Evolutionary conservation across 2,329 filamentous ascomycete genomes (phyloP).

Genomic region (Arthrobotrys megalospora): DNA sequence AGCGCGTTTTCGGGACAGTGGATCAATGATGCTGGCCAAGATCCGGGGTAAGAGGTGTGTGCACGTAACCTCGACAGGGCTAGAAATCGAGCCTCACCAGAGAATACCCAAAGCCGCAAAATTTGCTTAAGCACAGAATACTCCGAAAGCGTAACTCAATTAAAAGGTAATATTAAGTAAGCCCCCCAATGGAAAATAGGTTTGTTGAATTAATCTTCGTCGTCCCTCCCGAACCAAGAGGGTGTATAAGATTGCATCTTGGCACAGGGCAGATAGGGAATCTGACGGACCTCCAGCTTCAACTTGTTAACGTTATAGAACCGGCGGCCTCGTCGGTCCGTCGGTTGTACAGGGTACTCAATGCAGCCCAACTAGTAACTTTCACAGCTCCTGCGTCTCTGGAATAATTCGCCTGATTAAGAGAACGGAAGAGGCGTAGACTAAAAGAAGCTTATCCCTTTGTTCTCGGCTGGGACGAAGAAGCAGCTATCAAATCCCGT

Average conservation of each 20-base stretch:
- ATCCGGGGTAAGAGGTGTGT: conserved; percentile 54
- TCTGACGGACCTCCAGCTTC: conserved; percentile 20
- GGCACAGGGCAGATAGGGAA: conserved; percentile 40
- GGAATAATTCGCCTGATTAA: conserved; percentile 58
- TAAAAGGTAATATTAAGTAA: background rate
- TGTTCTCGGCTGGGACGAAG: conserved; percentile 21
- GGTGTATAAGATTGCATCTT: conserved; percentile 20
- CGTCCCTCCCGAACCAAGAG: background rate
- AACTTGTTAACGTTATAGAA: conserved; percentile 52
- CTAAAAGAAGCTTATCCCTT: conserved; percentile 39
- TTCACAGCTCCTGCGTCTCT: background rate
- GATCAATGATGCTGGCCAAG: conserved; percentile 54
- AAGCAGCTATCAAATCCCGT: conserved; percentile 35
- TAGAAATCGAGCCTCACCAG: background rate
- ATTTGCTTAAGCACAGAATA: too few relatives aligned
- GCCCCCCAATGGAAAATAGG: background rate
- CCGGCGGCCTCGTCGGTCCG: conserved; percentile 59
- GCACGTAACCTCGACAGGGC: conserved; percentile 14
- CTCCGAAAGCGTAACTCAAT: too few relatives aligned
- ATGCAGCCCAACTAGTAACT: background rate
- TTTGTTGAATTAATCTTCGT: background rate
- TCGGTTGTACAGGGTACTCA: conserved; percentile 53
- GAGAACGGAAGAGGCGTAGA: conserved; percentile 51
- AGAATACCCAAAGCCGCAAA: too few relatives aligned
- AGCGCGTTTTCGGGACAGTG: conserved; percentile 46